phyloP scores from a whole-genome alignment of 2,329 filamentous ascomycete species.

The Pleoardoris graminearum region DNA sequence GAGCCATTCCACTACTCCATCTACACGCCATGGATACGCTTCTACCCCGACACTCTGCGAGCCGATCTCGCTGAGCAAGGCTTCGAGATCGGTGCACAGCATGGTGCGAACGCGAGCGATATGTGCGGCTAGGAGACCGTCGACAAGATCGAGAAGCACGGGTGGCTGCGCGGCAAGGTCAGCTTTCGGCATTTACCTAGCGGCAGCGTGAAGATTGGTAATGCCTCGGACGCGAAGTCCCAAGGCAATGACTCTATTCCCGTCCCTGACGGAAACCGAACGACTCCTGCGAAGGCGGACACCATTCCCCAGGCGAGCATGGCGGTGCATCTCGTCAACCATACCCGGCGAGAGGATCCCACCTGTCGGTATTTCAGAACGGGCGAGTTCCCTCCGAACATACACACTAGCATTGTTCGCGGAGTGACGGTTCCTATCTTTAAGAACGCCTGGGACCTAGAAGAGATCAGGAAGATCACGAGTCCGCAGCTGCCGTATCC shows the following conservation, averaged over 20 bases:
- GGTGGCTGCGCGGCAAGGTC: conserved; percentile 6
- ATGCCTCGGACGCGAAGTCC: not conserved
- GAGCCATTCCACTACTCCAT: conserved; percentile 7
- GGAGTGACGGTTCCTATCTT: too few species aligned
- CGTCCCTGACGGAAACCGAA: not conserved
- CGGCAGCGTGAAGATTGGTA: not conserved
- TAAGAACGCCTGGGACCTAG: not conserved
- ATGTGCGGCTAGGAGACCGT: conserved; percentile 7
- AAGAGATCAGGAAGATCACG: not conserved
- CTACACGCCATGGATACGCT: conserved; percentile 8
- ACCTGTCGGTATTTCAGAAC: not conserved
- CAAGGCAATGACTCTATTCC: not conserved
- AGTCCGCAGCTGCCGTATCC: not conserved
- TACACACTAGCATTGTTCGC: too few species aligned
- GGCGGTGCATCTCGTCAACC: not conserved
- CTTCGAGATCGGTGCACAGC: not conserved
- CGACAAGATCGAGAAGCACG: conserved; percentile 1
- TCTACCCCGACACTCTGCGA: conserved; percentile 9
- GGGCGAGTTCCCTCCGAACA: not conserved
- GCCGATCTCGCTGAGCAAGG: conserved; percentile 4
- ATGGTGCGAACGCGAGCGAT: not conserved
- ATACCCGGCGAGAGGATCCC: not conserved
- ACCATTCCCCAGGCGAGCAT: not conserved
- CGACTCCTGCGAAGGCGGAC: not conserved
- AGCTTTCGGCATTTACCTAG: not conserved